A percentile compares a stretch with the other conserved stretches of the same genome.
Evolutionary conservation across 2,329 filamentous ascomycete species (phyloP).

Genomic region (Epicoccum sorghinum): DNA sequence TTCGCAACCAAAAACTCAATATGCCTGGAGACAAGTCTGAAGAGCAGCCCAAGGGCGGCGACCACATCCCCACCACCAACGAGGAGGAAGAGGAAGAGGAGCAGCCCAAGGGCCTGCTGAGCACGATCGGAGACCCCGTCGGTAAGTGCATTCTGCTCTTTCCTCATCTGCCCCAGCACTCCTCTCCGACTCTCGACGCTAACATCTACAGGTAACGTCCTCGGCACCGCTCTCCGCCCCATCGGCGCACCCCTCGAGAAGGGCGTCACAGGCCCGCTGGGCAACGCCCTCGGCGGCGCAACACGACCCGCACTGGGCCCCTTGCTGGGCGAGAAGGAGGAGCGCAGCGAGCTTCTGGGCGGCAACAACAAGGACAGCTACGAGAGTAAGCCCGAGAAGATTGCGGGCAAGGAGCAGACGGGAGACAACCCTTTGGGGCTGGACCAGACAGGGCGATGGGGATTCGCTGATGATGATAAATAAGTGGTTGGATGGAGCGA

Average conservation of each 20-base stretch:
- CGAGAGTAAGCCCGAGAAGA: constrained; percentile 41
- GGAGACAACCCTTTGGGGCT: constrained; percentile 49
- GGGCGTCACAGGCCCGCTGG: constrained; percentile 45
- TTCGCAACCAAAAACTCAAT: too few relatives aligned
- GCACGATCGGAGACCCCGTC: constrained; percentile 39
- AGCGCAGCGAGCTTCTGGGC: constrained; percentile 45
- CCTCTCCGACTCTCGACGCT: neutral
- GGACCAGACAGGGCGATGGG: constrained; percentile 47
- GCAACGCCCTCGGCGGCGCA: constrained; percentile 44
- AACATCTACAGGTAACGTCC: constrained; percentile 39
- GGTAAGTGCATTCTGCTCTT: constrained; percentile 23
- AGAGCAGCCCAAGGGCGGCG: constrained; percentile 25
- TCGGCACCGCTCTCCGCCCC: constrained; percentile 47
- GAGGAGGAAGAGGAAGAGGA: constrained; percentile 24
- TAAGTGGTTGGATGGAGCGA: neutral
- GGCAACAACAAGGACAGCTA: constrained; percentile 50
- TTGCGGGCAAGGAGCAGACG: constrained; percentile 49
- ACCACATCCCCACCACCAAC: constrained; percentile 39
- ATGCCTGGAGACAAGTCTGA: constrained; percentile 13
- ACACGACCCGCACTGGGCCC: constrained; percentile 47
- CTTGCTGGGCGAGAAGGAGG: constrained; percentile 41
- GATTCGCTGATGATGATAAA: constrained; percentile 38
- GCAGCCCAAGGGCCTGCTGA: constrained; percentile 37
- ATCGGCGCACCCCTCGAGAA: constrained; percentile 48
- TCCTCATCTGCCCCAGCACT: neutral